Conservation (phyloP, 768 basidiomycete species). For the Mrakia gelida region DNA sequence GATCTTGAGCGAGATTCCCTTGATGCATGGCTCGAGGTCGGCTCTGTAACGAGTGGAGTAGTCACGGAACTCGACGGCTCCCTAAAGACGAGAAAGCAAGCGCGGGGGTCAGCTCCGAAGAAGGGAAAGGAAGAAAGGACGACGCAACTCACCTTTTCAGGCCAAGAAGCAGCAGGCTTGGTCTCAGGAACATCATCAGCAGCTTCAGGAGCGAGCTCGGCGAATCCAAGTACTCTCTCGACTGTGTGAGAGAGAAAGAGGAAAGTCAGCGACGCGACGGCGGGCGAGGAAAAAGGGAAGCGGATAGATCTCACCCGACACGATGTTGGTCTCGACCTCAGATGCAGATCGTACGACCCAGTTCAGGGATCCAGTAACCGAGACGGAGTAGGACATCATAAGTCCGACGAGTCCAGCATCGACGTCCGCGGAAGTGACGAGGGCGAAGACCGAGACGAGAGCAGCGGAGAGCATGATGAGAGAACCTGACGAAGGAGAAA, state of each 20-base stretch:
- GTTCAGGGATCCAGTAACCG: slow-evolving; percentile 37
- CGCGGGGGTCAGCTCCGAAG: too few relatives aligned
- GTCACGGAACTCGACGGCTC: slow-evolving; percentile 42
- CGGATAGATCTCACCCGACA: slow-evolving; percentile 30
- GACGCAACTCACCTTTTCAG: not conserved
- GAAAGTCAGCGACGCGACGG: not conserved
- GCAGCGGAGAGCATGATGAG: slow-evolving; percentile 72
- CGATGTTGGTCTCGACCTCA: slow-evolving; percentile 46
- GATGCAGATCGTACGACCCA: slow-evolving; percentile 45
- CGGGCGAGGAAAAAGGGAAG: not conserved
- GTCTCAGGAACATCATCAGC: slow-evolving; percentile 41
- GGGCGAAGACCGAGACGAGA: slow-evolving; percentile 60
- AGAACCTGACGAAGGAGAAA: slow-evolving; percentile 45
- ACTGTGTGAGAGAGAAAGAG: slow-evolving; percentile 21
- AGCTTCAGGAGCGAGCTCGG: slow-evolving; percentile 41
- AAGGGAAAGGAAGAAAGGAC: too few relatives aligned
- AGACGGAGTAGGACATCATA: slow-evolving; percentile 77
- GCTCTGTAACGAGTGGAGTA: slow-evolving; percentile 44
- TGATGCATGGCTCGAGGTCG: slow-evolving; percentile 43
- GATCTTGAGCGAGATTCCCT: slow-evolving; percentile 42
- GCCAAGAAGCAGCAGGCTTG: slow-evolving; percentile 39
- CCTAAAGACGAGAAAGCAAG: slow-evolving; percentile 8
- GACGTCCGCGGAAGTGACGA: slow-evolving; percentile 65
- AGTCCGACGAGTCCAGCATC: slow-evolving; percentile 85
- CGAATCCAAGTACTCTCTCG: slow-evolving; percentile 44